phyloP scores from a whole-genome alignment of 768 basidiomycete genomes.

The Boletus rubescentipes region DNA sequence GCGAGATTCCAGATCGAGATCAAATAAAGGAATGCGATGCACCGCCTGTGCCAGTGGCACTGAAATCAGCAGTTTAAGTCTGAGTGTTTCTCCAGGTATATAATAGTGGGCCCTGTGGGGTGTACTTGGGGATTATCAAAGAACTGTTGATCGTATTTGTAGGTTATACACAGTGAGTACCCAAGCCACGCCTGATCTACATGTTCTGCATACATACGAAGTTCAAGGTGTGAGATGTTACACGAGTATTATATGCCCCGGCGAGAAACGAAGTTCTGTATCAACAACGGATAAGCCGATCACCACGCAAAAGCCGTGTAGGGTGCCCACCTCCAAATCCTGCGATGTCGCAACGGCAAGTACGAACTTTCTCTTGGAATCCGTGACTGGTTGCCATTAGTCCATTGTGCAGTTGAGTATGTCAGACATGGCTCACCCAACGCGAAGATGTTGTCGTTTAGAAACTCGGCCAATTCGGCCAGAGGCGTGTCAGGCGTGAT shows the following conservation, averaged over 20 bases:
- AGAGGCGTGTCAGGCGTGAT: conserved; percentile 82
- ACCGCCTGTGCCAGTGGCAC: not conserved
- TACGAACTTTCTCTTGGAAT: conserved; percentile 77
- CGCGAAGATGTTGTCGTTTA: conserved; percentile 71
- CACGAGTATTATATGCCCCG: conserved; percentile 20
- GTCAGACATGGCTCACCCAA: conserved; percentile 49
- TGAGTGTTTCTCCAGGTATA: no score
- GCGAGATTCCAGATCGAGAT: not conserved
- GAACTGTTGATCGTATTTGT: no score
- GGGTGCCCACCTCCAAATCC: conserved; percentile 52
- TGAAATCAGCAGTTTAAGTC: no score
- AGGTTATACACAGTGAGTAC: no score
- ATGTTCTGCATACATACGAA: no score
- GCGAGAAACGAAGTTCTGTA: conserved; percentile 32
- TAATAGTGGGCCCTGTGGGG: no score
- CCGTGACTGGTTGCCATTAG: conserved; percentile 63
- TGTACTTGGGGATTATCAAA: no score
- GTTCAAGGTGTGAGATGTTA: not conserved
- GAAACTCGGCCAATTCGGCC: conserved; percentile 78
- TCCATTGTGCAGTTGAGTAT: not conserved
- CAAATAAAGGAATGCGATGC: not conserved
- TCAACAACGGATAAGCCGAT: not conserved
- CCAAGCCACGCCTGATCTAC: no score
- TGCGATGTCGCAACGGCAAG: conserved; percentile 76
- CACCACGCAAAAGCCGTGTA: not conserved